Conservation (phyloP, 345 rosid genomes). For the Kandelia obovata region DNA sequence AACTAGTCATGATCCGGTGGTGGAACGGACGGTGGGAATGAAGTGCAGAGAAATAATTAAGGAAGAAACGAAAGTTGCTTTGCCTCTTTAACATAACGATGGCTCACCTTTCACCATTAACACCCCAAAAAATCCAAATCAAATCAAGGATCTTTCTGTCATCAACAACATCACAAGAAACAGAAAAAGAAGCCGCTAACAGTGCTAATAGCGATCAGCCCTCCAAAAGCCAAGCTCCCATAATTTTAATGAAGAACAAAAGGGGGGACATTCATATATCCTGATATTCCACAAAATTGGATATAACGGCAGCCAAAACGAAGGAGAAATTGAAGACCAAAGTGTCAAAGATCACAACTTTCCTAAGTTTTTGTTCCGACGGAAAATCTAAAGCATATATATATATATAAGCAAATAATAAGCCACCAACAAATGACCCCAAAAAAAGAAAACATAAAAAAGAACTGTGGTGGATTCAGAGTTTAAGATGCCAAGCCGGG, state of each 20-base stretch:
- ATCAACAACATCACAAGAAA: not conserved
- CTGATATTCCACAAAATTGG: too few species aligned
- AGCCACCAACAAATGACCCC: too few species aligned
- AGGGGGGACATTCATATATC: too few species aligned
- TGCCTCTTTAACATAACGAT: constrained; percentile 23
- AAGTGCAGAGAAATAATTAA: not conserved
- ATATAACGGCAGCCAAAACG: not conserved
- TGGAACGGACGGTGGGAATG: not conserved
- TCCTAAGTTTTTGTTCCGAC: not conserved
- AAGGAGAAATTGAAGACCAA: not conserved
- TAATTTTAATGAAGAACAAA: too few species aligned
- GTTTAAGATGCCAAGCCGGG: too few species aligned
- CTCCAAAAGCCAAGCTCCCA: not conserved
- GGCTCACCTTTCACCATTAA: constrained; percentile 19
- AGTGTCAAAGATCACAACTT: not conserved
- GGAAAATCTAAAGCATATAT: too few species aligned
- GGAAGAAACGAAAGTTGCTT: not conserved
- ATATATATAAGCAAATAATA: too few species aligned
- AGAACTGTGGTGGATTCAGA: too few species aligned
- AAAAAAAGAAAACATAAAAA: too few species aligned
- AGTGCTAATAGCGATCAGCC: not conserved
- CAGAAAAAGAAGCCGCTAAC: not conserved
- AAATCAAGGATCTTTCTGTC: not conserved
- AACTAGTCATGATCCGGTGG: constrained; percentile 19
- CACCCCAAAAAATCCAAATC: not conserved